A percentile compares a stretch with the other conserved stretches of the same genome.
Conservation (phyloP, 73 alveolate genomes). For the Paramecium sonneborni region DNA sequence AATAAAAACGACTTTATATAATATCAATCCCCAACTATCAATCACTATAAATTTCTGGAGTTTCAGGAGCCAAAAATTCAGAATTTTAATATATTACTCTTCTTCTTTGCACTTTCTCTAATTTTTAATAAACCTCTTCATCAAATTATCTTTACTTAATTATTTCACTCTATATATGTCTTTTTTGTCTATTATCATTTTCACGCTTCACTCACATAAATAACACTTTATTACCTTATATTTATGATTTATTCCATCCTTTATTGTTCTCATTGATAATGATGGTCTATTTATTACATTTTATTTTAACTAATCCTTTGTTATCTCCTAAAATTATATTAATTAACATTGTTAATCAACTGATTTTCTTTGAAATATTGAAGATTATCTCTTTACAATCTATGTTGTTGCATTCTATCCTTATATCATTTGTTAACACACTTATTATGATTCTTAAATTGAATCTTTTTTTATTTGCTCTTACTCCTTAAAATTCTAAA, state of each 20-base stretch:
- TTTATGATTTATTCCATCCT: conserved; percentile 27
- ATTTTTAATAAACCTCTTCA: not conserved
- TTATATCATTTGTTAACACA: not conserved
- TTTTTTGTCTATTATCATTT: not conserved
- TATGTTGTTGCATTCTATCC: not conserved
- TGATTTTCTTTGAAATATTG: not conserved
- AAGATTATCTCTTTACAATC: not conserved
- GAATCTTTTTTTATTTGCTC: not conserved
- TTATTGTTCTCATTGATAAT: not conserved
- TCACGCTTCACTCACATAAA: conserved; percentile 27
- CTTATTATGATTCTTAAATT: not conserved
- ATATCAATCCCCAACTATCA: not conserved
- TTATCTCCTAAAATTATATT: not conserved
- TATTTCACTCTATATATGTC: not conserved
- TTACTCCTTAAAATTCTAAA: not conserved
- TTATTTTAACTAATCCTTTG: not conserved
- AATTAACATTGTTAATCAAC: not conserved
- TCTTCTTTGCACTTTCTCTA: not conserved
- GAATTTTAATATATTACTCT: not conserved
- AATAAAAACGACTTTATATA: conserved; percentile 19
- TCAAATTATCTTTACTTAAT: not conserved
- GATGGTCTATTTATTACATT: not conserved
- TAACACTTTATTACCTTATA: conserved; percentile 2
- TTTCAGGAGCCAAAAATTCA: not conserved
- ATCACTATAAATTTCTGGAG: conserved; percentile 15